Conservation (phyloP, 768 basidiomycete species). For the Tulasnella sp. region DNA sequence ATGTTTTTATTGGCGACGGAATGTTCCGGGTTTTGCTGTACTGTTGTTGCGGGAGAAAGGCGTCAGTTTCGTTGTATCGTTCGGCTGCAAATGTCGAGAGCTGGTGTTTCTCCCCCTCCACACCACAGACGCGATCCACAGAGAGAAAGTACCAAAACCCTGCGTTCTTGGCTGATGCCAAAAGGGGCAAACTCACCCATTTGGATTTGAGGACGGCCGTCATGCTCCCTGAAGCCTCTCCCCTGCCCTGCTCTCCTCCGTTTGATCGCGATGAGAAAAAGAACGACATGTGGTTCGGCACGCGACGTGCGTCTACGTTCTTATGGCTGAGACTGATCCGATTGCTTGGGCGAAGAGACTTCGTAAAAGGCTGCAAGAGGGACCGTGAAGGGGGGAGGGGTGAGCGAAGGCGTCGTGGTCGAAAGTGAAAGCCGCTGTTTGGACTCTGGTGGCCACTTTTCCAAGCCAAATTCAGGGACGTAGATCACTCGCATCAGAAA, state of each 20-base stretch:
- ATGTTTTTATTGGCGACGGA: not conserved
- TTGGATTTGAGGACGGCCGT: conserved; percentile 10
- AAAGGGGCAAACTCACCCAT: conserved; percentile 6
- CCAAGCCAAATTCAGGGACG: not conserved
- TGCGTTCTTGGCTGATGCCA: not conserved
- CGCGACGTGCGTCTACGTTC: not conserved
- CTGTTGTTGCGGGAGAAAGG: not conserved
- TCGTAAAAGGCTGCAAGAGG: not conserved
- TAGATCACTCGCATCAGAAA: not conserved
- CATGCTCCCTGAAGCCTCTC: not conserved
- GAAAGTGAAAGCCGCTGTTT: not conserved
- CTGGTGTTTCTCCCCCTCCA: not conserved
- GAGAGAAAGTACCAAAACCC: not conserved
- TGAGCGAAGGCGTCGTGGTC: not conserved
- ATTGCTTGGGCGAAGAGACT: not conserved
- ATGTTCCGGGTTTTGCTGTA: not conserved
- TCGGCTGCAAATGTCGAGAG: not conserved
- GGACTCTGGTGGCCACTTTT: not conserved
- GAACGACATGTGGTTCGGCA: not conserved
- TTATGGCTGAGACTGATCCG: not conserved
- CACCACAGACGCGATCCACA: not conserved
- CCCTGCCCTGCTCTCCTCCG: not conserved
- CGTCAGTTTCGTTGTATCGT: not conserved
- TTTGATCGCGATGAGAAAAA: conserved; percentile 7
- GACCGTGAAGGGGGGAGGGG: not conserved